phyloP scores from a whole-genome alignment of 1,284 basidiomycete species.

The Leccinum fuscescens region DNA sequence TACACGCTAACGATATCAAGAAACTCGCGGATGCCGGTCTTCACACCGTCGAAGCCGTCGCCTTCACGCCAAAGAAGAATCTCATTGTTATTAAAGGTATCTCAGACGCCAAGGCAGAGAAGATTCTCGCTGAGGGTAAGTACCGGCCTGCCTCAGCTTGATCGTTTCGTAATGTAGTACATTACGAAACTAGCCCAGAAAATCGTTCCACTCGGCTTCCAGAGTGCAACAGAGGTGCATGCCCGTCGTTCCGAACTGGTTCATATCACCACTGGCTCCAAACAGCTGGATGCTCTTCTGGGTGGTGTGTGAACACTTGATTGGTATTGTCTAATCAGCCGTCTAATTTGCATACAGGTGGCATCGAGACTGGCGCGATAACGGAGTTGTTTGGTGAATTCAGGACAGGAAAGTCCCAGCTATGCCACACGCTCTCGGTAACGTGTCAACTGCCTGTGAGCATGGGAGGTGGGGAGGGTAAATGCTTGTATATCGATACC shows the following conservation, averaged over 20 bases:
- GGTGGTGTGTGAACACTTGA: slow-evolving; percentile 62
- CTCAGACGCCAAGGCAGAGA: slow-evolving; percentile 97
- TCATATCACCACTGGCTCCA: slow-evolving; percentile 95
- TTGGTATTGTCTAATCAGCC: slow-evolving; percentile 6
- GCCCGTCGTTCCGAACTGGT: slow-evolving; percentile 94
- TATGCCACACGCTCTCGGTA: slow-evolving; percentile 97
- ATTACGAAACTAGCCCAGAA: slow-evolving; percentile 70
- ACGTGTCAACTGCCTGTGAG: slow-evolving; percentile 96
- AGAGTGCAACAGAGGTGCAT: slow-evolving; percentile 97
- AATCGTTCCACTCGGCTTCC: slow-evolving; percentile 96
- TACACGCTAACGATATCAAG: slow-evolving; percentile 90
- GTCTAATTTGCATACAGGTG: slow-evolving; percentile 51
- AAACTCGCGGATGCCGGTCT: slow-evolving; percentile 93
- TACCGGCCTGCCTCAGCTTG: slow-evolving; percentile 6
- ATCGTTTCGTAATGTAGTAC: slow-evolving; percentile 1
- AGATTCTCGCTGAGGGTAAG: slow-evolving; percentile 88
- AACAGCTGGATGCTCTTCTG: slow-evolving; percentile 92
- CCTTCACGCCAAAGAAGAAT: slow-evolving; percentile 95
- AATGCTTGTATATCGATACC: slow-evolving; percentile 98
- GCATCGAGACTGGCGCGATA: slow-evolving; percentile 98
- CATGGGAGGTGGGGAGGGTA: slow-evolving; percentile 99
- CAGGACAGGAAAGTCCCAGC: slow-evolving; percentile 96
- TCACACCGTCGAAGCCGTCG: slow-evolving; percentile 94
- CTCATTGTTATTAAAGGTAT: slow-evolving; percentile 95
- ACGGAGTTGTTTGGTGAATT: slow-evolving; percentile 99